Conservation (phyloP, 805 yeast genomes). For the Yamadazyma olivae region DNA sequence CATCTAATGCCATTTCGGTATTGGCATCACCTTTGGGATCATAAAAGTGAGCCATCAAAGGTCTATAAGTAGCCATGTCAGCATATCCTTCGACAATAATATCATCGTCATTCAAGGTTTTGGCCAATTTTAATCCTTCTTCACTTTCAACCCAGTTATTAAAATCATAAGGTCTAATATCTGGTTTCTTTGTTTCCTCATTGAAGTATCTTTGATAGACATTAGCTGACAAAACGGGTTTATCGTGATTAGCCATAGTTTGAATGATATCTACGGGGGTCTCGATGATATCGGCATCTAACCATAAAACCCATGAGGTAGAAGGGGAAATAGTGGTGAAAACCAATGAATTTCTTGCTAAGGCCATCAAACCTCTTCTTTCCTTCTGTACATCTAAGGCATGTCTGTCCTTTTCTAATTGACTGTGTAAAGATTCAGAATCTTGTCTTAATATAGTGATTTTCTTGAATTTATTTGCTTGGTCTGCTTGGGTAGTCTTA, state of each 20-base stretch:
- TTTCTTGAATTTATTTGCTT: constrained; percentile 68
- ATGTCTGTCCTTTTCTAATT: constrained; percentile 85
- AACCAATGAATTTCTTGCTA: constrained; percentile 87
- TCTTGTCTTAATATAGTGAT: constrained; percentile 92
- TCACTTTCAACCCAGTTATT: constrained; percentile 93
- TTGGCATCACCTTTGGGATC: constrained; percentile 59
- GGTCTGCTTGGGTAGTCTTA: constrained; percentile 60
- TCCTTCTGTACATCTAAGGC: constrained; percentile 83
- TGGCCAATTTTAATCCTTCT: constrained; percentile 74
- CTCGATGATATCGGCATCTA: constrained; percentile 92
- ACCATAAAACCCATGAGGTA: constrained; percentile 95
- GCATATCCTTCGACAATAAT: constrained; percentile 92
- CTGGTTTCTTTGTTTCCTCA: constrained; percentile 48
- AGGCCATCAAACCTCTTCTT: constrained; percentile 86
- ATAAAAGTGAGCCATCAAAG: constrained; percentile 88
- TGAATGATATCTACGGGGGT: constrained; percentile 80
- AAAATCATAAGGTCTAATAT: constrained; percentile 86
- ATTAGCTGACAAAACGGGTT: constrained; percentile 87
- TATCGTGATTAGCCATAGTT: constrained; percentile 81
- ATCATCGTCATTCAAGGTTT: constrained; percentile 76
- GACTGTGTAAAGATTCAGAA: constrained; percentile 68
- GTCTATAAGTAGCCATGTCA: constrained; percentile 91
- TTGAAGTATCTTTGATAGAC: constrained; percentile 82
- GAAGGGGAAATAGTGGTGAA: constrained; percentile 87
- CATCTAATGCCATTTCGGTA: constrained; percentile 83